Conservation (phyloP, 73 alveolate species). For the Tetrahymena thermophila region DNA sequence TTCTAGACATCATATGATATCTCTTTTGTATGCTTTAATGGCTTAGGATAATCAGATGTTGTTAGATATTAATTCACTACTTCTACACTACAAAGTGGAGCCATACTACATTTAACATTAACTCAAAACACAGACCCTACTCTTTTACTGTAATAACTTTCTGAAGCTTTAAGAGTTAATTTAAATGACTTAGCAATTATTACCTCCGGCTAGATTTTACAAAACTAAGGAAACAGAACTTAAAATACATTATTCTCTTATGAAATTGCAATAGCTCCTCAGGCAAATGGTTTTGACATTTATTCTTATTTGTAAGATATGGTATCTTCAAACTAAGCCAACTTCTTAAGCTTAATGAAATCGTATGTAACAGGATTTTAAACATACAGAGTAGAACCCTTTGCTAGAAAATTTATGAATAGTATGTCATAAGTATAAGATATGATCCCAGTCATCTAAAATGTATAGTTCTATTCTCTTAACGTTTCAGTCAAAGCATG, state of each 20-base stretch:
- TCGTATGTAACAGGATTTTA: not conserved
- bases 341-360: not conserved
- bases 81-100: not conserved
- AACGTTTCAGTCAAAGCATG: not conserved
- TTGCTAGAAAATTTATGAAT: not conserved
- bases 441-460: not conserved
- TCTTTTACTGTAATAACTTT: not conserved
- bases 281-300: not conserved
- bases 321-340: not conserved
- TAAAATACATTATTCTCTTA: not conserved
- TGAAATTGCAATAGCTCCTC: not conserved
- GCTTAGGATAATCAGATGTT: not conserved
- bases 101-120: not conserved
- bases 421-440: not conserved
- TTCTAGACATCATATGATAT: not conserved
- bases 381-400: not conserved
- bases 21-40: not conserved
- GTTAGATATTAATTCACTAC: not conserved
- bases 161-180: not conserved
- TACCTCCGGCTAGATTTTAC: not conserved
- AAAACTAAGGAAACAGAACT: not conserved
- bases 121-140: not conserved
- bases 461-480: not conserved
- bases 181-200: not conserved
- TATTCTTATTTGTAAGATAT: not conserved